Base-by-base conservation (phyloP, 176 grass and related monocot species). In the Cenchrus fungigraminus region DNA sequence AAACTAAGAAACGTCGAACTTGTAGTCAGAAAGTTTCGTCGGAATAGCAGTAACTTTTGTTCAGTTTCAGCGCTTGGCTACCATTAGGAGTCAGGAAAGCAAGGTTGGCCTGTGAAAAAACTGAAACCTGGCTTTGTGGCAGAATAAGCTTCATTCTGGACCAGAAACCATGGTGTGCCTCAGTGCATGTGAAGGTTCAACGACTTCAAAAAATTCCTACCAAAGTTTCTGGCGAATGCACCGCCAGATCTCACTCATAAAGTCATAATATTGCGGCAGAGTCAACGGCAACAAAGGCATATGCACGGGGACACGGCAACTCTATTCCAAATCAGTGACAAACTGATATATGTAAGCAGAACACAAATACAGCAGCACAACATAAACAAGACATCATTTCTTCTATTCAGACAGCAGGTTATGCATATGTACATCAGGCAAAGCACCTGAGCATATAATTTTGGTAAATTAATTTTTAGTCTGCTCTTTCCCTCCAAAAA, bases 401-500 rank as follows among this genome's bases (percentile, higher is more conserved):
- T 60, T 12, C 3, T 71, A 79, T 34, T 5, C 63, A 78, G 17
- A 59, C 51, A 37, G 8, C 14, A 32, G 49, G 57, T 9, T 53
- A 67, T 44, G n/a, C 15, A 12, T 42, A 78, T 74, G 40, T 68
- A 79, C 37, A 73, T 52, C 76, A 68, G 31, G 54, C 19, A 16
- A 47, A 44, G 47, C 31, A 79, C 19, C 34, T 57, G 45, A 78
- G 10, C 12, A 42, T 12, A 67, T 56, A n/a, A 46, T 45, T 25
- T 25, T 25, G 25, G 25, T 25, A 25, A 25, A 25, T 25, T 56
- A n/a, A 46, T 45, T 32, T 12, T 50, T 70, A 32, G 12, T 58
- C 11, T 69, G 52, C 45, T 29, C 40, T 51, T 83, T 72, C 53
- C 44, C 85, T 66, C 6, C 11, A 31, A 14, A 50, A 52, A 52